Evolutionary conservation across 306 rosid genomes (phyloP), one percentile per base, ranked within the genome.

Genomic region (Cucumis cinereus): DNA sequence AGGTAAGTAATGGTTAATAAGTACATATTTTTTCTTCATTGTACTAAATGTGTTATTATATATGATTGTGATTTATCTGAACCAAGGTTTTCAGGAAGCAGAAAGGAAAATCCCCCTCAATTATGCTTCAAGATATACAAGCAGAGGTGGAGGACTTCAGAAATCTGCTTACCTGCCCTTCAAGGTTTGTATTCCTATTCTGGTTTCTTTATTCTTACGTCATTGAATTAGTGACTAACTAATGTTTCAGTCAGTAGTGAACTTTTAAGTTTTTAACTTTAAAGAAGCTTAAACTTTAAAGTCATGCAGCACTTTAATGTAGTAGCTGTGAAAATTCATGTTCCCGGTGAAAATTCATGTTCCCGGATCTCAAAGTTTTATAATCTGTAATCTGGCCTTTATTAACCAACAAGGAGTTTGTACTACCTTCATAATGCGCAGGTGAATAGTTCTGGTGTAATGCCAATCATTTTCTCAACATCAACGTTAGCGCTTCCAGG

Each of bases 381-480:
- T 7, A 1, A 47, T 26, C 15, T 45, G 19, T 26, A 24, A 24
- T 49, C 24, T 49, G 58, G 43, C 15, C 2, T 26, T 24, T 49
- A 1, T 49, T 40, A 45, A 14, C 56, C 36, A 23, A 41, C 69
- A 69, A 41, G 53, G 15, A 41, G 33, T 13, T 13, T 69, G 41
- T 45, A 26, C 43, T 8, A 7, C n/a, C 24, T 64, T 55, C 19
- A 23, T 57, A 71, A 80, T 80, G 76, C 89, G 91, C 89, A 93
- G 98, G 98, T 93, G 59, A 93, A 93, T 81, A 90, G 98, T 84
- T 87, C 98, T 77, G 98, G 97, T 71, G 98, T 93, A 77, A 93
- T 91, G 97, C 97, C 98, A 30, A 91, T 93, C 82, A 93, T 93
- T 58, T 93, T 93, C 82, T 93, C 98, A 38, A 93, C 97, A 19